These are phyloP conservation scores for Penicillium flavigenum DNA, from an alignment of 495 filamentous ascomycete species.

Conservation along the genomic window DNA sequence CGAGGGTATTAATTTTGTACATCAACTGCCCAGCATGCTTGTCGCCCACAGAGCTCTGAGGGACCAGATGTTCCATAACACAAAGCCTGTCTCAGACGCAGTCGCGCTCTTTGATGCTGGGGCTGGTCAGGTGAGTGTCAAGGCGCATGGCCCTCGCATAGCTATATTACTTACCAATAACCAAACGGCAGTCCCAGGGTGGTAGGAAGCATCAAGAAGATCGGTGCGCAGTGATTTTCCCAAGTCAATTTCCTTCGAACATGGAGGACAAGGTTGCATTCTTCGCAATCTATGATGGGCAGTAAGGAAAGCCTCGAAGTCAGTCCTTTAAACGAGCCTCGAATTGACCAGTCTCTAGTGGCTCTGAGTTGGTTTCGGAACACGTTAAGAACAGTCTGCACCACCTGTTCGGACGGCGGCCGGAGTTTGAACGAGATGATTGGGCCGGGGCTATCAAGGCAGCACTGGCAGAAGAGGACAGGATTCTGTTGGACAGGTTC, in stretches of 20 bases:
- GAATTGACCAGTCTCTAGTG: constrained; percentile 23
- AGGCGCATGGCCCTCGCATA: background rate
- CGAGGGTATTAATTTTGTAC: background rate
- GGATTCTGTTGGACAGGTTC: constrained; percentile 32
- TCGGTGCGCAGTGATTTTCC: constrained; percentile 29
- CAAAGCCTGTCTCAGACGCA: constrained; percentile 28
- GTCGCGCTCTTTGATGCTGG: constrained; percentile 37
- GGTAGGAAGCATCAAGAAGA: constrained; percentile 37
- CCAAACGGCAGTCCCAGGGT: constrained; percentile 32
- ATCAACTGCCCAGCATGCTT: constrained; percentile 13
- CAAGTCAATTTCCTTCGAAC: constrained; percentile 33
- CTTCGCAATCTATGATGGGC: constrained; percentile 45
- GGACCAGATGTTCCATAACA: constrained; percentile 26
- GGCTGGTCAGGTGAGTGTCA: constrained; percentile 30
- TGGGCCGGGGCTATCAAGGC: constrained; percentile 36
- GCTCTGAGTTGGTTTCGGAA: constrained; percentile 35
- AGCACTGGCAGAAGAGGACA: constrained; percentile 40
- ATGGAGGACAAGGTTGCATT: constrained; percentile 37
- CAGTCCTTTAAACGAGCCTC: background rate
- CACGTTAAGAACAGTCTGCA: constrained; percentile 37
- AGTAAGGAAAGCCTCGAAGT: constrained; percentile 28
- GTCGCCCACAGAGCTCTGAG: constrained; percentile 22
- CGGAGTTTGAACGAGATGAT: constrained; percentile 35
- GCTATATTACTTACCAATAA: constrained; percentile 9
- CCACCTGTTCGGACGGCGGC: constrained; percentile 27